Percentiles rank a stretch among this genome's conserved stretches.
Evolutionary conservation across 2,329 filamentous ascomycete species (phyloP).

Genomic region (Paraphaeosphaeria minitans): DNA sequence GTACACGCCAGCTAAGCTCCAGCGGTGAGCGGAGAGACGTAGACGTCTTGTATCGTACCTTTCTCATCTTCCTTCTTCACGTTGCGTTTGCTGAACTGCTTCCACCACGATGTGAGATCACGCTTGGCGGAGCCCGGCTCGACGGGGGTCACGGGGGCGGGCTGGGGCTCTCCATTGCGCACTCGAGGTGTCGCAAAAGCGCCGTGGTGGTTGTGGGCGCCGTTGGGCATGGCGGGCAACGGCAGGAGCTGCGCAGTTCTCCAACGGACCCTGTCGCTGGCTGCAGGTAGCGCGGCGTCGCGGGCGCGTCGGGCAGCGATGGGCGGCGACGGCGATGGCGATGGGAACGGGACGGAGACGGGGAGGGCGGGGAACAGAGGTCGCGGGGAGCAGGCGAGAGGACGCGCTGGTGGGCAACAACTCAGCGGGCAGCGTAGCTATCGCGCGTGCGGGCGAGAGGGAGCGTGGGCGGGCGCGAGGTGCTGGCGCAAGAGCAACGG

Average conservation of each 20-base stretch:
- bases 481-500: conserved; percentile 19
- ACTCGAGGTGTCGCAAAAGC: conserved; percentile 48
- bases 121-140: conserved; percentile 80
- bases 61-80: conserved; percentile 67
- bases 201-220: conserved; percentile 38
- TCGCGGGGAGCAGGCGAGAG: conserved; percentile 14
- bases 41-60: conserved; percentile 52
- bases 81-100: conserved; percentile 75
- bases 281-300: conserved; percentile 24
- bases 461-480: conserved; percentile 8
- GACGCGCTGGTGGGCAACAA: not conserved
- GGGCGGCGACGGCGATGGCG: conserved; percentile 33
- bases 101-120: conserved; percentile 97
- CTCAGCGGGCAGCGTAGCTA: conserved; percentile 3
- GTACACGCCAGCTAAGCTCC: conserved; percentile 11
- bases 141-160: conserved; percentile 53
- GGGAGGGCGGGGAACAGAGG: conserved; percentile 21
- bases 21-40: conserved; percentile 5
- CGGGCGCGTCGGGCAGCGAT: conserved; percentile 24
- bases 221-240: conserved; percentile 46
- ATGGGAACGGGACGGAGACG: conserved; percentile 30
- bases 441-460: conserved; percentile 1
- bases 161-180: conserved; percentile 51
- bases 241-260: conserved; percentile 35
- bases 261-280: conserved; percentile 23